phyloP scores from a whole-genome alignment of 129 eudicot genomes.

The Flaveria trinervia region DNA sequence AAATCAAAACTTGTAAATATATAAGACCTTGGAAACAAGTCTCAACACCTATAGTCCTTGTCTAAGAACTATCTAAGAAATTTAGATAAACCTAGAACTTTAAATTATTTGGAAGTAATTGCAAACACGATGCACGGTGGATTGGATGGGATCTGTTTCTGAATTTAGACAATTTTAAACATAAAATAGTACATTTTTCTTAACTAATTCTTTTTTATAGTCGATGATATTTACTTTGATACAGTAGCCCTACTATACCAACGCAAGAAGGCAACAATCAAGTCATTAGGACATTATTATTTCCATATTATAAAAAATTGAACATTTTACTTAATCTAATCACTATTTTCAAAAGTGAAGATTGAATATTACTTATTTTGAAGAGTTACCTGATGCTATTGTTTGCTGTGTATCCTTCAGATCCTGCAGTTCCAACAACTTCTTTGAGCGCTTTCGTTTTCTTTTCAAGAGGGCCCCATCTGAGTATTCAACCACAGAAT shows the following conservation, averaged over 20 bases:
- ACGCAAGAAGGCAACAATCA: background rate
- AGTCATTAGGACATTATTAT: constrained; percentile 8
- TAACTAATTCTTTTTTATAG: background rate
- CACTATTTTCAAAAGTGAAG: constrained; percentile 28
- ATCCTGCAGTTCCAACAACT: constrained; percentile 55
- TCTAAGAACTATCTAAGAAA: background rate
- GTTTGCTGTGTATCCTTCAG: constrained; percentile 47
- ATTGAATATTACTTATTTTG: constrained; percentile 21
- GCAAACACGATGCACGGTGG: background rate
- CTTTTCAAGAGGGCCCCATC: constrained; percentile 65
- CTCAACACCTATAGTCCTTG: no score
- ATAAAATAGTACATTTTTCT: background rate
- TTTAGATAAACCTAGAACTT: background rate
- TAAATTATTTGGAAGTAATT: background rate
- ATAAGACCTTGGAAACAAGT: background rate
- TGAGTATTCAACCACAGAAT: background rate
- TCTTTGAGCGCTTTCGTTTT: constrained; percentile 73
- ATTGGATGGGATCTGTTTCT: background rate
- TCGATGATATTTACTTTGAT: background rate
- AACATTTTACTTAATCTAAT: constrained; percentile 2
- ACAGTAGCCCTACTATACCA: background rate
- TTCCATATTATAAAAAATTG: background rate
- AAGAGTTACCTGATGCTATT: constrained; percentile 45
- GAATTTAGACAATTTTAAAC: background rate
- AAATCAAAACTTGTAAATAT: background rate